Conservation (phyloP, 31 red algal genomes). For the Endocladia muricata region DNA sequence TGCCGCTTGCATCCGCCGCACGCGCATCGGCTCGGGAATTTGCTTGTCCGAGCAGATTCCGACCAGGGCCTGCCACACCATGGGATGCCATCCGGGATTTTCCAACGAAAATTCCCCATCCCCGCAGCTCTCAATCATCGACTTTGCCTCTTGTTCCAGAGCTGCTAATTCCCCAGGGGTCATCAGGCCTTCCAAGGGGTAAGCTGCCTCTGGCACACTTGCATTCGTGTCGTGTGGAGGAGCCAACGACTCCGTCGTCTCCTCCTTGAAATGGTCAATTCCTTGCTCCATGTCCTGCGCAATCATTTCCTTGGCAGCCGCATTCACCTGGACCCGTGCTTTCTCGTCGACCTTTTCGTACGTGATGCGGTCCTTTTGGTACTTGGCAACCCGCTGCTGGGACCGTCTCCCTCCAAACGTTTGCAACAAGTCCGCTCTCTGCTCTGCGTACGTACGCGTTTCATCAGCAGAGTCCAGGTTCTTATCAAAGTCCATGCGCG, state of each 20-base stretch:
- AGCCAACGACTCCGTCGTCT: constrained; percentile 52
- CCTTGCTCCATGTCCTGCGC: constrained; percentile 40
- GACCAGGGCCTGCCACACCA: constrained; percentile 39
- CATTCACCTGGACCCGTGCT: constrained; percentile 15
- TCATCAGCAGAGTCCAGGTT: background rate
- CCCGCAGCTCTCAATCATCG: constrained; percentile 19
- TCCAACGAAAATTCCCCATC: background rate
- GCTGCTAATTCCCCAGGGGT: constrained; percentile 35
- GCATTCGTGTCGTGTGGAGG: constrained; percentile 62
- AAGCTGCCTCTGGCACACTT: constrained; percentile 45
- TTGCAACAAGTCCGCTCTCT: constrained; percentile 22
- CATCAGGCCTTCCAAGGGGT: constrained; percentile 48
- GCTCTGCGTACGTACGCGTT: constrained; percentile 26
- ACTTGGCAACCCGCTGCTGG: background rate
- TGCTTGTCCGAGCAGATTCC: constrained; percentile 9
- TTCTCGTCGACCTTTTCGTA: constrained; percentile 59
- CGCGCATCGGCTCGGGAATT: background rate
- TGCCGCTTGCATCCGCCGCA: constrained; percentile 35
- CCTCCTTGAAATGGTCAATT: constrained; percentile 15
- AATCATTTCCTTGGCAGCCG: constrained; percentile 46
- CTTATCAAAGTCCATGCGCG: background rate
- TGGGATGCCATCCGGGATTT: constrained; percentile 66
- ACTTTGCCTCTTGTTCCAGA: constrained; percentile 31
- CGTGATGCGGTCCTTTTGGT: constrained; percentile 48
- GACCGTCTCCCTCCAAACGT: constrained; percentile 55